A percentile compares a stretch with the other conserved stretches of the same genome.
phyloP scores from a whole-genome alignment of 2,329 filamentous ascomycete species.

The Monosporascus sp. region DNA sequence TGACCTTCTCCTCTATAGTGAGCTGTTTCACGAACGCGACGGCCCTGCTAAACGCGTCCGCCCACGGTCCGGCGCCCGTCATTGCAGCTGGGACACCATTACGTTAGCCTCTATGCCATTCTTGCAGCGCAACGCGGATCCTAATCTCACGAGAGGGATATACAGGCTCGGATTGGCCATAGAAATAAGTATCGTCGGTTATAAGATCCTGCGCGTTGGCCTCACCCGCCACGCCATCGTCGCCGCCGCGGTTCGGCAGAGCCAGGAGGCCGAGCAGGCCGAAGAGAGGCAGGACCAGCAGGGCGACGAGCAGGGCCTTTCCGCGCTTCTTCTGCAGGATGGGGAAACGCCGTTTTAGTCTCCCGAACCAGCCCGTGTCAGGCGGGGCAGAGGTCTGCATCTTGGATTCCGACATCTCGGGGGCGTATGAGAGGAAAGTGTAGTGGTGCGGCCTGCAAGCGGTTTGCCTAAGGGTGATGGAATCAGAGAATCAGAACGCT shows the following conservation, averaged over 20 bases:
- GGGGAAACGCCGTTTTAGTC: slow-evolving; percentile 19
- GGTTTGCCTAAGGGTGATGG: neutral
- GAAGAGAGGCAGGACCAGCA: slow-evolving; percentile 25
- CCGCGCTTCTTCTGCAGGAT: slow-evolving; percentile 22
- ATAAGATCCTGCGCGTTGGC: slow-evolving; percentile 21
- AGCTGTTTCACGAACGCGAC: slow-evolving; percentile 63
- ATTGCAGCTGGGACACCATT: slow-evolving; percentile 34
- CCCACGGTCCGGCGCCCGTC: slow-evolving; percentile 62
- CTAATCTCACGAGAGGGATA: slow-evolving; percentile 44
- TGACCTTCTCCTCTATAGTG: slow-evolving; percentile 68
- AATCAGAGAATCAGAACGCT: neutral
- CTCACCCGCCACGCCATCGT: slow-evolving; percentile 1
- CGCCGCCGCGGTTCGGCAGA: slow-evolving; percentile 16
- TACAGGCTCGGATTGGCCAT: slow-evolving; percentile 43
- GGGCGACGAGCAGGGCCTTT: slow-evolving; percentile 16
- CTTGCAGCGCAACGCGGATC: neutral
- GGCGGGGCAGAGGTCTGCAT: neutral
- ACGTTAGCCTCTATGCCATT: slow-evolving; percentile 3
- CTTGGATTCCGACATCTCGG: neutral
- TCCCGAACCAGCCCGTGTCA: slow-evolving; percentile 10
- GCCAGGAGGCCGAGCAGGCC: slow-evolving; percentile 26
- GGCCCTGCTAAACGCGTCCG: slow-evolving; percentile 60
- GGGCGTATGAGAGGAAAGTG: too few relatives aligned
- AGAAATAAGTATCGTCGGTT: slow-evolving; percentile 39
- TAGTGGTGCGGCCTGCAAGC: too few relatives aligned